Conservation (phyloP, 2,329 filamentous ascomycete genomes). For the Aulographum hederae region DNA sequence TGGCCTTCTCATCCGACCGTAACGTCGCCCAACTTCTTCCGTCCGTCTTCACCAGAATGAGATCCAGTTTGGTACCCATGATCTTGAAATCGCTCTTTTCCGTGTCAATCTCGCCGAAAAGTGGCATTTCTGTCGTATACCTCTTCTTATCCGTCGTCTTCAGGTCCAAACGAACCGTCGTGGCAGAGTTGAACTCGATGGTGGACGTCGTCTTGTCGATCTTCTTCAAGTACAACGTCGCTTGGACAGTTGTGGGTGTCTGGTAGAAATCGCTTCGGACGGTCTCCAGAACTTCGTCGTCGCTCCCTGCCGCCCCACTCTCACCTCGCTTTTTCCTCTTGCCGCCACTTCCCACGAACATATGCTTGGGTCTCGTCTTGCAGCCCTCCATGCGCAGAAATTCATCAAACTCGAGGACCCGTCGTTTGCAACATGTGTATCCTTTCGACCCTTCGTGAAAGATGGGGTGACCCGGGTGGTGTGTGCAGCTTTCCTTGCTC, state of each 20-base stretch:
- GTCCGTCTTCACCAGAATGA: constrained; percentile 55
- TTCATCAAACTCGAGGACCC: constrained; percentile 91
- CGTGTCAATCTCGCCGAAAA: constrained; percentile 62
- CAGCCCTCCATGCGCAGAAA: constrained; percentile 95
- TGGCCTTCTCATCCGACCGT: constrained; percentile 54
- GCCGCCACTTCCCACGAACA: constrained; percentile 65
- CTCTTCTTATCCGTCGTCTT: constrained; percentile 75
- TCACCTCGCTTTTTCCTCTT: constrained; percentile 31
- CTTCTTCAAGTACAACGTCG: constrained; percentile 91
- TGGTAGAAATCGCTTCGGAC: constrained; percentile 93
- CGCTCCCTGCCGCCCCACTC: constrained; percentile 19
- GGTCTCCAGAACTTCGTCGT: constrained; percentile 60
- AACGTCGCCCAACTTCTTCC: constrained; percentile 72
- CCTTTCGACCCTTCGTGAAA: constrained; percentile 99
- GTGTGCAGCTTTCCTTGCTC: constrained; percentile 60
- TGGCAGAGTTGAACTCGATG: constrained; percentile 44
- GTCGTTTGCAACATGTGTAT: constrained; percentile 89
- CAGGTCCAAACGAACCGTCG: constrained; percentile 57
- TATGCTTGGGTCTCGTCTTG: constrained; percentile 59
- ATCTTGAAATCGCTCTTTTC: constrained; percentile 63
- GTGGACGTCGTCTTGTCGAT: constrained; percentile 68
- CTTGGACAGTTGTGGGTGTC: constrained; percentile 67
- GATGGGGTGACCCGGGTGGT: constrained; percentile 78
- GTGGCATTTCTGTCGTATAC: constrained; percentile 52
- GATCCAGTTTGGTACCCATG: constrained; percentile 75